phyloP scores from a whole-genome alignment of 305 asterid genomes.

The Stenogyne calaminthoides region DNA sequence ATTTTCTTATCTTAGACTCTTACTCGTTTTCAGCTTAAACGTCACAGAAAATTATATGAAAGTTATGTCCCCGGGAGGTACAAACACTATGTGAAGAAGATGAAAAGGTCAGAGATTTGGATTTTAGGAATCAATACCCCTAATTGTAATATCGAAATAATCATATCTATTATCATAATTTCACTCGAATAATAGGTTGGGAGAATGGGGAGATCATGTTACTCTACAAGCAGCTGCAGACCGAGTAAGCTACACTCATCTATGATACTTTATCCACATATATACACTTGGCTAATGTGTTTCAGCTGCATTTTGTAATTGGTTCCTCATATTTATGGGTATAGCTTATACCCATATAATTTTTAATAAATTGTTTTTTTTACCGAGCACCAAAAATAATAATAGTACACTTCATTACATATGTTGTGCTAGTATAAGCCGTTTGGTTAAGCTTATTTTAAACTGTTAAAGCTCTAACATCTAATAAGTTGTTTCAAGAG shows the following conservation, averaged over 20 bases:
- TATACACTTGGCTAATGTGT: no score
- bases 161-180: slow-evolving; percentile 16
- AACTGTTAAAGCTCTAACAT: no score
- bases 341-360: no score
- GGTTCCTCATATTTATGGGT: no score
- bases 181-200: slow-evolving; percentile 48
- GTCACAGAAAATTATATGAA: slow-evolving; percentile 66
- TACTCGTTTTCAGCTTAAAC: slow-evolving; percentile 70
- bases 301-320: no score
- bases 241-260: slow-evolving; percentile 50
- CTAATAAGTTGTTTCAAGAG: no score
- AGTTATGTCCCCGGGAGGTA: slow-evolving; percentile 94
- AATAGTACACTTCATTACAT: background rate
- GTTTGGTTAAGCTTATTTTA: no score
- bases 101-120: slow-evolving; percentile 64
- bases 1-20: slow-evolving; percentile 24
- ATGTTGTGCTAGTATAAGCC: background rate
- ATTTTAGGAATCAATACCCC: slow-evolving; percentile 9
- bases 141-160: background rate
- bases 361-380: no score
- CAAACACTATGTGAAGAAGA: slow-evolving; percentile 72
- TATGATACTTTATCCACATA: background rate
- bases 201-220: slow-evolving; percentile 98
- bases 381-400: no score
- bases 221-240: slow-evolving; percentile 99